These are phyloP conservation scores for Metschnikowia rubicola DNA, from an alignment of 805 yeast genomes.

Conservation along the genomic window DNA sequence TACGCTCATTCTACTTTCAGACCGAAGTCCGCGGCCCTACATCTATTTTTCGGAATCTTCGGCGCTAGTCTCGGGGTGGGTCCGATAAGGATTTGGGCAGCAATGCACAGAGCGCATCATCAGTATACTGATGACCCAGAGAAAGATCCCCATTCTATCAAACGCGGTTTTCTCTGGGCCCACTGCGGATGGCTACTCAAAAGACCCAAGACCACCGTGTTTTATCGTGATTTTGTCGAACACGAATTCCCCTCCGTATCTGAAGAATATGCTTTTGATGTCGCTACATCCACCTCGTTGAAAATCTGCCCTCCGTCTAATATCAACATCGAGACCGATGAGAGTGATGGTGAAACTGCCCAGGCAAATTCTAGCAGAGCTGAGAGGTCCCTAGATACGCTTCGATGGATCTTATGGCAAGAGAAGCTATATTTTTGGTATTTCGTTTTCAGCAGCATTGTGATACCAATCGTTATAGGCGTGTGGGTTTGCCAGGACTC, in stretches of 20 bases:
- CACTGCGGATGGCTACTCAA: slow-evolving; percentile 87
- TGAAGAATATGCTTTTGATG: not conserved
- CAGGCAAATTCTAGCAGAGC: slow-evolving; percentile 6
- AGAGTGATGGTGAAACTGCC: slow-evolving; percentile 9
- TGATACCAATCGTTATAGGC: slow-evolving; percentile 30
- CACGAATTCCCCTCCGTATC: slow-evolving; percentile 29
- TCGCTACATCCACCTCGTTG: not conserved
- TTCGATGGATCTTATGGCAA: slow-evolving; percentile 34
- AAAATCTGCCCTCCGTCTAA: slow-evolving; percentile 1
- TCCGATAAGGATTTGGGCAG: slow-evolving; percentile 73
- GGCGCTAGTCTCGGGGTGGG: slow-evolving; percentile 79
- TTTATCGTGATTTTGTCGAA: slow-evolving; percentile 34
- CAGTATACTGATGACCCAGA: slow-evolving; percentile 80
- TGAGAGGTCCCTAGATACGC: slow-evolving; percentile 14
- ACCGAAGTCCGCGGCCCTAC: slow-evolving; percentile 32
- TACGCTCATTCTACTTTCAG: slow-evolving; percentile 40
- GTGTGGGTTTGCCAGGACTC: slow-evolving; percentile 28
- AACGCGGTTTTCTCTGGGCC: slow-evolving; percentile 76
- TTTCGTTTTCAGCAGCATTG: slow-evolving; percentile 28
- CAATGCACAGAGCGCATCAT: slow-evolving; percentile 87
- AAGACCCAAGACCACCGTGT: slow-evolving; percentile 44
- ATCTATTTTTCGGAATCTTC: slow-evolving; percentile 49
- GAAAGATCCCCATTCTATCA: slow-evolving; percentile 80
- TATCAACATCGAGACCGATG: slow-evolving; percentile 3
- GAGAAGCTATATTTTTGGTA: slow-evolving; percentile 24